Percentiles rank a stretch among this genome's conserved stretches.
Conservation (phyloP, 495 filamentous ascomycete genomes). For the Penicillium cinerascens region DNA sequence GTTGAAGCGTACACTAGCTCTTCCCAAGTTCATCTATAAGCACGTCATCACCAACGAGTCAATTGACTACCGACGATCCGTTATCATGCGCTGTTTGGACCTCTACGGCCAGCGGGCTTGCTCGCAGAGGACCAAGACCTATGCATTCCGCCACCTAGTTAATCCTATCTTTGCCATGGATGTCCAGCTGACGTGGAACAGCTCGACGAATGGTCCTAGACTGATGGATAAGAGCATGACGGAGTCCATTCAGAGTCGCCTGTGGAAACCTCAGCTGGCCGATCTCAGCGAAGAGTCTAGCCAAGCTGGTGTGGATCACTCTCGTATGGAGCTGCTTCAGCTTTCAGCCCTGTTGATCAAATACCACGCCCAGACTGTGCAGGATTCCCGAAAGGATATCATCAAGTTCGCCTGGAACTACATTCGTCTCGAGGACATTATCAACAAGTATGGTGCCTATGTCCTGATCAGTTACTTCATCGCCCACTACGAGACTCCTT, state of each 20-base stretch:
- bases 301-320: slow-evolving; percentile 89
- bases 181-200: slow-evolving; percentile 61
- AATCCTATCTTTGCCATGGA: slow-evolving; percentile 99
- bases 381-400: slow-evolving; percentile 93
- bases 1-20: slow-evolving; percentile 67
- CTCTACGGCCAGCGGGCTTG: slow-evolving; percentile 74
- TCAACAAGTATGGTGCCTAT: slow-evolving; percentile 98
- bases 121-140: slow-evolving; percentile 86
- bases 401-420: slow-evolving; percentile 99
- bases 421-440: slow-evolving; percentile 93
- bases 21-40: slow-evolving; percentile 80
- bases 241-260: slow-evolving; percentile 85
- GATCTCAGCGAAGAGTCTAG: slow-evolving; percentile 82
- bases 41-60: slow-evolving; percentile 81
- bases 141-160: slow-evolving; percentile 84
- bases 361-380: slow-evolving; percentile 77
- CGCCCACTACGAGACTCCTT: slow-evolving; percentile 90
- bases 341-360: slow-evolving; percentile 92
- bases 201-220: slow-evolving; percentile 57
- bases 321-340: slow-evolving; percentile 92
- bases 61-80: slow-evolving; percentile 80
- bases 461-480: slow-evolving; percentile 98
- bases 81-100: slow-evolving; percentile 83
- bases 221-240: slow-evolving; percentile 86
- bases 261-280: slow-evolving; percentile 85